These are phyloP conservation scores for Pseudoscleropodium purum DNA, from an alignment of 225 moss, liverwort and hornwort species.

Conservation along the genomic window DNA sequence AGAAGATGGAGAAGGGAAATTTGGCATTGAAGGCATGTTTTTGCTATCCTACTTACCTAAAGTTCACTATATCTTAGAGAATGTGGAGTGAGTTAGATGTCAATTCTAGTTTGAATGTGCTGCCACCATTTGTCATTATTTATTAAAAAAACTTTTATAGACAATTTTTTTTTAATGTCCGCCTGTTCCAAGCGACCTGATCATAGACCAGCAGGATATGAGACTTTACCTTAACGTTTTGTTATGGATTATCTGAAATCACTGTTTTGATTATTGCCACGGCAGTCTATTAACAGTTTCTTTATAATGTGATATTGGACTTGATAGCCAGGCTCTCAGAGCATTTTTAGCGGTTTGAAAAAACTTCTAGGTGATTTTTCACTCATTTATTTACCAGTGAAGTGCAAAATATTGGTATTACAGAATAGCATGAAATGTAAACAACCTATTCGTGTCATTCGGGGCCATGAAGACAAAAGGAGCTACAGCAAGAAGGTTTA, in stretches of 20 bases:
- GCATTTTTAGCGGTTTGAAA: background rate
- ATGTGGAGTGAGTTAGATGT: background rate
- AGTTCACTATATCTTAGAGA: background rate
- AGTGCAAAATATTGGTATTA: background rate
- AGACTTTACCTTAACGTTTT: background rate
- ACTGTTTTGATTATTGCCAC: background rate
- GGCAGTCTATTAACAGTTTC: background rate
- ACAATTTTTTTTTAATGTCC: background rate
- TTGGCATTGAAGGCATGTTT: conserved; percentile 35
- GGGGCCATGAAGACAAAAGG: conserved; percentile 50
- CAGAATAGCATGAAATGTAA: conserved; percentile 48
- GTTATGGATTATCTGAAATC: background rate
- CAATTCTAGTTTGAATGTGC: background rate
- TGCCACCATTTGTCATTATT: background rate
- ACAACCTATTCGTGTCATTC: conserved; percentile 49
- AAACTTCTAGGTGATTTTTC: background rate
- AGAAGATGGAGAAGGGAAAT: conserved; percentile 55
- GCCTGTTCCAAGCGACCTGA: background rate
- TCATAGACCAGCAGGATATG: background rate
- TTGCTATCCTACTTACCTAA: background rate
- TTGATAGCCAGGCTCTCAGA: background rate
- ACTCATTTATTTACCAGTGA: background rate
- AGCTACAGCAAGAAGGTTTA: conserved; percentile 57
- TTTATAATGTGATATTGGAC: background rate
- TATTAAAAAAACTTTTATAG: too few relatives aligned